Percentiles rank a stretch among this genome's conserved stretches.
Evolutionary conservation across 73 alveolate species (phyloP).

Genomic region (Blepharisma japonicum): DNA sequence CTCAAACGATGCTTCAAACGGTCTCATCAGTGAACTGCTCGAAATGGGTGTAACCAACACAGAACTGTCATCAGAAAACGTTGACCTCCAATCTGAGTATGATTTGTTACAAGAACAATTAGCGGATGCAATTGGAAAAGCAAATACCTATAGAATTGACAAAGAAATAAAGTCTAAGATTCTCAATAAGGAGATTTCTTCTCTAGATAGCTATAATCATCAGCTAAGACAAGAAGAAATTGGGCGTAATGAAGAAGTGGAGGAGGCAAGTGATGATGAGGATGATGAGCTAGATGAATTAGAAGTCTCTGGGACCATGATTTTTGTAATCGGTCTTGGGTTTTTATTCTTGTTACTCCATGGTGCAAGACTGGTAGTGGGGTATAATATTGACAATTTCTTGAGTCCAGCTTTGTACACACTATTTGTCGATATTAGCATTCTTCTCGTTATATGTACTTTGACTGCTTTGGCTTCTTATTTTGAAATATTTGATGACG

Average conservation of each 20-base stretch:
- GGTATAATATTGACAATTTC: not conserved
- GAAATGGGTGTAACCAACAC: too few species aligned
- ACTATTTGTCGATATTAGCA: slow-evolving; percentile 17
- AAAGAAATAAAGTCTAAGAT: too few species aligned
- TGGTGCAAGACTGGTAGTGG: not conserved
- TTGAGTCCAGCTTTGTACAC: slow-evolving; percentile 21
- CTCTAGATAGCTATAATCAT: too few species aligned
- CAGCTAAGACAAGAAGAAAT: not conserved
- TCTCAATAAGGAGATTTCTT: too few species aligned
- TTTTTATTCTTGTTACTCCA: not conserved
- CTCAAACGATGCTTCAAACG: too few species aligned
- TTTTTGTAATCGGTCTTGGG: not conserved
- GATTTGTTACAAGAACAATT: too few species aligned
- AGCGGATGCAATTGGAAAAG: too few species aligned
- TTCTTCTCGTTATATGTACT: not conserved
- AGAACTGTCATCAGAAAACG: too few species aligned
- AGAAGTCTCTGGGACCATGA: not conserved
- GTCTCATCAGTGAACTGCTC: too few species aligned
- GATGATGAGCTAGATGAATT: slow-evolving; percentile 1
- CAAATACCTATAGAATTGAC: too few species aligned
- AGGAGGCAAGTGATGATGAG: not conserved
- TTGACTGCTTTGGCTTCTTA: not conserved
- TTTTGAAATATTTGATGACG: not conserved
- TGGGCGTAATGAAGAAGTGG: not conserved
- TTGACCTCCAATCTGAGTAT: too few species aligned